Evolutionary conservation across 495 filamentous ascomycete genomes (phyloP).

Genomic region (Podospora comata): DNA sequence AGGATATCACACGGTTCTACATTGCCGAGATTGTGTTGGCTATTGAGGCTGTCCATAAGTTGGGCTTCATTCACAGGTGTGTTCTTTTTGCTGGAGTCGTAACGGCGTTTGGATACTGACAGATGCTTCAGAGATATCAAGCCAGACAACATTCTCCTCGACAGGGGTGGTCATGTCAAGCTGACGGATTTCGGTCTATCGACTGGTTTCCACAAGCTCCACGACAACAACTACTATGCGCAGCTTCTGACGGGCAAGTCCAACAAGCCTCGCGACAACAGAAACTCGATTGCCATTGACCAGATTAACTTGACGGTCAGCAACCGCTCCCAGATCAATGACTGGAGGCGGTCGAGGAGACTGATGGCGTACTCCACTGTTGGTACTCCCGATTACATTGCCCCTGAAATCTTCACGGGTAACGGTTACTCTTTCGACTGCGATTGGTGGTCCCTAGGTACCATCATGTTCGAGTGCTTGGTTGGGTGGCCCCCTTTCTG

Average conservation of each 20-base stretch:
- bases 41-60: slow-evolving; percentile 95
- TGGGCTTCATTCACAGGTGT: slow-evolving; percentile 86
- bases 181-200: slow-evolving; percentile 98
- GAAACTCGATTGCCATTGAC: slow-evolving; percentile 90
- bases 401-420: slow-evolving; percentile 95
- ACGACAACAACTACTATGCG: slow-evolving; percentile 98
- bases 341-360: slow-evolving; percentile 92
- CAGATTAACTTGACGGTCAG: slow-evolving; percentile 98
- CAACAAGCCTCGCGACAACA: slow-evolving; percentile 65
- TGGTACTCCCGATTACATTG: slow-evolving; percentile 97
- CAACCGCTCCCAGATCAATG: slow-evolving; percentile 94
- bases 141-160: slow-evolving; percentile 96
- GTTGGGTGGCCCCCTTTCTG: slow-evolving; percentile 99
- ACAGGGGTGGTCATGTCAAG: slow-evolving; percentile 94
- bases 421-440: slow-evolving; percentile 94
- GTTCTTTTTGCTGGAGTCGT: slow-evolving; percentile 39
- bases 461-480: slow-evolving; percentile 99
- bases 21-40: slow-evolving; percentile 98
- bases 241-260: slow-evolving; percentile 83
- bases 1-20: slow-evolving; percentile 98
- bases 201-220: slow-evolving; percentile 94
- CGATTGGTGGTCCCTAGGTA: slow-evolving; percentile 98
- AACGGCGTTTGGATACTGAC: slow-evolving; percentile 2
- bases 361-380: slow-evolving; percentile 98
- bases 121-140: slow-evolving; percentile 74